Base-by-base conservation (phyloP, 768 basidiomycete species). In the Collybiopsis luxurians region DNA sequence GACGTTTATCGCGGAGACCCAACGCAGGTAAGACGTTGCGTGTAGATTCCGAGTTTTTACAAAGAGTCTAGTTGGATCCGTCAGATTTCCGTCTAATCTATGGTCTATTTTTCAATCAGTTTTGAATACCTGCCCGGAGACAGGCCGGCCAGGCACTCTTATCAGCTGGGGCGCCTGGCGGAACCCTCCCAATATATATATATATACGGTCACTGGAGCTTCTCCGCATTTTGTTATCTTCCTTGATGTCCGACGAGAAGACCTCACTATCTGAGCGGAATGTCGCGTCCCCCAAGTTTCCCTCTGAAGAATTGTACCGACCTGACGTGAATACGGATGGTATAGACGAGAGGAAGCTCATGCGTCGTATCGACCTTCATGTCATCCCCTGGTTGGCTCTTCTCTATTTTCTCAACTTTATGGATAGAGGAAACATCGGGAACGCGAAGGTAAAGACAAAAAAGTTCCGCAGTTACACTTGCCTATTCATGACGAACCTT, bases 381-480 rank as follows among this genome's bases (percentile, higher is more conserved):
- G 75, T 92, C 55, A 77, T 92, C 30, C 92, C 92, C 31, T 92
- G 88, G 86, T 71, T 93, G 24, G 77, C 85, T 9, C 63, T 90
- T 7, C 73, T 93, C 23, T 91, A 92, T 67, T 74, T 91, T 26
- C 74, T 92, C 61, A 89, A 83, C 68, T 92, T 88, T 66, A 73
- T 92, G 52, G 79, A 82, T 57, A 69, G 83, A 67, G 80, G 70
- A 68, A 88, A 82, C 53, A 85, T 92, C 63, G 90, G 88, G 40
- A 90, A 90, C 67, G 87, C 88, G 3, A 84, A 83, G 74, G 89
- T 86, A 44, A 50, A 75, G 63, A 38, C 39, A 31, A 26, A 21
- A 19, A 13, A 12, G 42, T 47, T 49, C 57, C 26, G 15, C 44
- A 24, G 11, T 28, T 42, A 21, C 59, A 28, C 17, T 45, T 23